Evolutionary conservation across 345 rosid genomes (phyloP), one percentile per base, ranked within the genome.

Genomic region (Hypericum androsaemum): DNA sequence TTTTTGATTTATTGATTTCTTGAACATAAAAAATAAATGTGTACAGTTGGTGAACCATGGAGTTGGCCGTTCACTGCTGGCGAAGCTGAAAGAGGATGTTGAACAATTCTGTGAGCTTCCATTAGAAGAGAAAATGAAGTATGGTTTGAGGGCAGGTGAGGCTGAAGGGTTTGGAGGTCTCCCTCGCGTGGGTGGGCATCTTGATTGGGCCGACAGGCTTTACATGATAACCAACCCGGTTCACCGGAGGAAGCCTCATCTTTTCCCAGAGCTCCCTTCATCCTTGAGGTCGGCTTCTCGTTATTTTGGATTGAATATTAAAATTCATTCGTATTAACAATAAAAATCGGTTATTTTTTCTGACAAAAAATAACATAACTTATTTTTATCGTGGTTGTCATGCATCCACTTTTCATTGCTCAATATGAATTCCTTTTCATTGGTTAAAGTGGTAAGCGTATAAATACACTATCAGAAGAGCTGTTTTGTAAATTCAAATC

Each of bases 171-270:
- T 32, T 36, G 49, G 49, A n/a, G 54, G 54, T 11, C 11, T 4
- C 54, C 40, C 14, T 10, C 35, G 54, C 12, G 36, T 40, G 12
- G n/a, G 37, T 0, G 54, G 54, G 14, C 35, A 9, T 3, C n/a
- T 35, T 36, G 54, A 50, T 50, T 50, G 54, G 54, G 54, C 40
- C 10, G 54, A 50, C 37, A 35, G 54, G 41, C 54, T 50, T 2
- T 50, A 50, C 13, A 50, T 50, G 41, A 67, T 41, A 28, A 57
- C 64, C 48, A 64, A 63, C 53, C 77, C 77, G 7, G 37, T 11
- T 11, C 47, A 44, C 13, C 47, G n/a, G 14, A 44, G 47, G 13
- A 44, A 44, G 14, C 47, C 47, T 44, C 47, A 44, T 44, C 47
- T 44, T 5, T 44, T 44, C 14, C 47, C 47, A 5, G 14, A 8